A percentile compares a stretch with the other conserved stretches of the same genome.
Conservation (phyloP, 2,329 filamentous ascomycete genomes). For the Sporothrix luriei region DNA sequence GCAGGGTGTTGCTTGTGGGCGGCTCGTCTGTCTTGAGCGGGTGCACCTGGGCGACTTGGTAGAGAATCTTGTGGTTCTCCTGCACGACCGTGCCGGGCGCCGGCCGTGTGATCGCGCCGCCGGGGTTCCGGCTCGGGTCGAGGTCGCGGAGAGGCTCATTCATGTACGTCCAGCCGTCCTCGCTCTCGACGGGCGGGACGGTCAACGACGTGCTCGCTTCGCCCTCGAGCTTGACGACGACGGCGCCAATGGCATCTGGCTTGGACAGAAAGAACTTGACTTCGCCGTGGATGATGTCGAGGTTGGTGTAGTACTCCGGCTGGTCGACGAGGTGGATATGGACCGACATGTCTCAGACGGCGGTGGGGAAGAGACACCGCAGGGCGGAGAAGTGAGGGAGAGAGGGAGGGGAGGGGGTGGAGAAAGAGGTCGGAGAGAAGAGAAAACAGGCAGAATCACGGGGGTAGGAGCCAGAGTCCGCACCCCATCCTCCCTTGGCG, state of each 20-base stretch:
- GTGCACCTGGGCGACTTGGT: slow-evolving; percentile 72
- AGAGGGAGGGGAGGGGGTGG: not conserved
- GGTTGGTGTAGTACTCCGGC: slow-evolving; percentile 76
- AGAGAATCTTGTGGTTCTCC: slow-evolving; percentile 73
- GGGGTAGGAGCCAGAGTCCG: slow-evolving; percentile 6
- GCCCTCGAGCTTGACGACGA: slow-evolving; percentile 82
- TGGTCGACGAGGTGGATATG: slow-evolving; percentile 67
- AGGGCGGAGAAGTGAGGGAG: not conserved
- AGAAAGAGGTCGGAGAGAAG: not conserved
- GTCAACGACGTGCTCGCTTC: slow-evolving; percentile 70
- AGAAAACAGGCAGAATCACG: slow-evolving; percentile 9
- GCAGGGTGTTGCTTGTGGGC: slow-evolving; percentile 53
- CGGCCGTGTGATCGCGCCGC: slow-evolving; percentile 27
- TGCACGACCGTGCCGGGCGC: slow-evolving; percentile 48
- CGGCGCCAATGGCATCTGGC: slow-evolving; percentile 69
- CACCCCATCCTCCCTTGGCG: slow-evolving; percentile 22
- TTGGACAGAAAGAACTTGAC: slow-evolving; percentile 62
- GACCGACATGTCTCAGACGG: slow-evolving; percentile 61
- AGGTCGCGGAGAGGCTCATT: slow-evolving; percentile 19
- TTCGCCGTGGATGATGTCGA: slow-evolving; percentile 70
- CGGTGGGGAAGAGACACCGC: not conserved
- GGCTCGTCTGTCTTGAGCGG: slow-evolving; percentile 54
- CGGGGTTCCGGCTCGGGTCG: not conserved
- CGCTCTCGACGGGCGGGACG: slow-evolving; percentile 50
- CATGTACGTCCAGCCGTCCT: slow-evolving; percentile 32